Evolutionary conservation across 1,284 basidiomycete species (phyloP).

Genomic region (Cryptococcus depauperatus): DNA sequence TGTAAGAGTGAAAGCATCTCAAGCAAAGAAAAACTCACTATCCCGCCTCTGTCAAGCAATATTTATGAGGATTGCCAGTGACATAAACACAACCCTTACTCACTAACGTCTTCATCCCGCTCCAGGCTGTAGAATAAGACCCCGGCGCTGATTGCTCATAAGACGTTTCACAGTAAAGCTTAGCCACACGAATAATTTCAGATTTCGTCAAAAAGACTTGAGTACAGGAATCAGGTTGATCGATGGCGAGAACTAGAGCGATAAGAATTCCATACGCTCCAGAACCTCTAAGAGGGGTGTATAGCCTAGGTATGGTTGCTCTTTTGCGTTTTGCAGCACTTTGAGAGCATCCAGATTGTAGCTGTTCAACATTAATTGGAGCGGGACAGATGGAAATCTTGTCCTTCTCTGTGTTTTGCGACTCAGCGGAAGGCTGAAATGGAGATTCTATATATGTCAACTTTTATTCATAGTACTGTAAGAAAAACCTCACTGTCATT

Average conservation of each 20-base stretch:
- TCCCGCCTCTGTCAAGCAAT: constrained; percentile 40
- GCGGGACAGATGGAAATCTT: constrained; percentile 13
- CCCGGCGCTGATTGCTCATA: constrained; percentile 39
- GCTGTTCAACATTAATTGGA: background rate
- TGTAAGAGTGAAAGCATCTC: background rate
- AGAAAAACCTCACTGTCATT: constrained; percentile 19
- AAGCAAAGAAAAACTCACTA: constrained; percentile 27
- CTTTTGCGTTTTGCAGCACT: constrained; percentile 5
- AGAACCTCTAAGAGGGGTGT: constrained; percentile 34
- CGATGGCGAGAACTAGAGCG: constrained; percentile 32
- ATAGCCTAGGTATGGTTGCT: constrained; percentile 20
- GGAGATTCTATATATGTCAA: no score
- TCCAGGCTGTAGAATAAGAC: constrained; percentile 40
- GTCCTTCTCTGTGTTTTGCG: constrained; percentile 2
- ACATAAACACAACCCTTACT: constrained; percentile 38
- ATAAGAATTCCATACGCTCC: constrained; percentile 42
- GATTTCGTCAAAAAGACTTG: constrained; percentile 35
- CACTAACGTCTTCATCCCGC: constrained; percentile 38
- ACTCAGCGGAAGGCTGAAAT: background rate
- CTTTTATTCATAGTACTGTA: background rate
- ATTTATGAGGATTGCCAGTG: constrained; percentile 39
- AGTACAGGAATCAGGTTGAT: constrained; percentile 22
- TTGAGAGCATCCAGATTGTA: background rate
- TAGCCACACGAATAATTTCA: constrained; percentile 34
- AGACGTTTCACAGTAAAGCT: constrained; percentile 32